phyloP scores from a whole-genome alignment of 1,284 basidiomycete genomes.

The Lentinula novae-zelandiae region DNA sequence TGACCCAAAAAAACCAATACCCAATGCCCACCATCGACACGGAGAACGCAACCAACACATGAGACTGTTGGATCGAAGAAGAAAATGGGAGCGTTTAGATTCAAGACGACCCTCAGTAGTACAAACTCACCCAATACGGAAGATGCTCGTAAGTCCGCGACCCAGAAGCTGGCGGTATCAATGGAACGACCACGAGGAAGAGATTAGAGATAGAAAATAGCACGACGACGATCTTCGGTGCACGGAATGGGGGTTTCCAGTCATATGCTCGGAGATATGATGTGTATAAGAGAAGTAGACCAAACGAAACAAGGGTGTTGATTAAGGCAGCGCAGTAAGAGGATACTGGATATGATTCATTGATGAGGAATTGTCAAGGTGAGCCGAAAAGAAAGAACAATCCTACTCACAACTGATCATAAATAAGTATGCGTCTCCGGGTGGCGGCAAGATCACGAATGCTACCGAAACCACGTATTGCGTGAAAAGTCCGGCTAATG shows the following conservation, averaged over 20 bases:
- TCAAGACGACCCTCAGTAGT: not conserved
- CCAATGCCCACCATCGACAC: constrained; percentile 48
- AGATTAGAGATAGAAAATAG: constrained; percentile 63
- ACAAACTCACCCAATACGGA: constrained; percentile 55
- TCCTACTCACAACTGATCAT: constrained; percentile 52
- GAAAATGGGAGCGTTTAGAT: not conserved
- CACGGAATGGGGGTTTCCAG: constrained; percentile 64
- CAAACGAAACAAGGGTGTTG: constrained; percentile 57
- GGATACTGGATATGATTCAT: constrained; percentile 32
- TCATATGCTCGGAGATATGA: constrained; percentile 37
- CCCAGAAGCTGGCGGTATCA: constrained; percentile 53
- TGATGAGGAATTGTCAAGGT: not conserved
- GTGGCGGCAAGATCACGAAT: constrained; percentile 48
- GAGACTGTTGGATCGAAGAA: constrained; percentile 34
- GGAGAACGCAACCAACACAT: constrained; percentile 45
- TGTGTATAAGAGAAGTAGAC: constrained; percentile 54
- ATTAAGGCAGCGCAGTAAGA: constrained; percentile 53
- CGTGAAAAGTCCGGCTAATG: constrained; percentile 51
- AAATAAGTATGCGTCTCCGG: constrained; percentile 67
- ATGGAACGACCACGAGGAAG: constrained; percentile 54
- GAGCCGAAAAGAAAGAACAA: not conserved
- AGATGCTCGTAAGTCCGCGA: constrained; percentile 50
- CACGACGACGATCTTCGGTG: constrained; percentile 41
- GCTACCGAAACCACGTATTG: constrained; percentile 53
- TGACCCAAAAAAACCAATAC: constrained; percentile 59